Evolutionary conservation across 139 green algal genomes (phyloP), one percentile per base, ranked within the genome.

Genomic region (Chlorella ohadii): DNA sequence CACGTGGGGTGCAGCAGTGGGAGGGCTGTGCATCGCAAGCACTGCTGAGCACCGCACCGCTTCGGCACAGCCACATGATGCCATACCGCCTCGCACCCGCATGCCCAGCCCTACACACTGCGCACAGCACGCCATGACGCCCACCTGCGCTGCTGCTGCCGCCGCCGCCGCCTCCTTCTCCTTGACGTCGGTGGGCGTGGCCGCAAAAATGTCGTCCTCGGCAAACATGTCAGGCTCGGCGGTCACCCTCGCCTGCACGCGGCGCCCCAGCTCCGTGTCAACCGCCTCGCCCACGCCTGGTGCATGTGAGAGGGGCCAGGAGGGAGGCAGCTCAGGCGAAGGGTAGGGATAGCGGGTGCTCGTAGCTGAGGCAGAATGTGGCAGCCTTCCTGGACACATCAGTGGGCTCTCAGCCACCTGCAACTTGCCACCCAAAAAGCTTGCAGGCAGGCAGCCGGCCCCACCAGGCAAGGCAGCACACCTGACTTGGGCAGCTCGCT

Each of bases 181-280:
- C 61, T 82, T 81, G 19, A 76, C 86, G 55, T 86, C 84, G 22
- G 83, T 79, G 36, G 88, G 85, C 27, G 90, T 90, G 56, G 85
- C 87, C 0, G 92, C 92, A 93, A 96, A 95, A 86, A 95, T 96
- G 85, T 96, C 92, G 63, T 93, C 81, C 12, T 61, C 76, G 20
- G 68, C 78, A 83, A 83, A 83, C 16, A 83, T 75, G 63, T 56
- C 67, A 51, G 65, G 65, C 65, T 77, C 79, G 34, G 79, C 65
- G 13, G 66, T 34, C 31, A 39, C 25, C 19, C 66, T 66, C 4
- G 79, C 79, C 22, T 59, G 47, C 56, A 84, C 47, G 15, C 79
- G 65, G 39, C 56, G 36, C 20, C 34, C 47, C 65, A 84, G 79
- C 78, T 92, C 75, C 33, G 89, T 67, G 81, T 66, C 84, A 16